A percentile compares a stretch with the other conserved stretches of the same genome.
Evolutionary conservation across 805 yeast genomes (phyloP).

Genomic region (Ogataea pignaliae): DNA sequence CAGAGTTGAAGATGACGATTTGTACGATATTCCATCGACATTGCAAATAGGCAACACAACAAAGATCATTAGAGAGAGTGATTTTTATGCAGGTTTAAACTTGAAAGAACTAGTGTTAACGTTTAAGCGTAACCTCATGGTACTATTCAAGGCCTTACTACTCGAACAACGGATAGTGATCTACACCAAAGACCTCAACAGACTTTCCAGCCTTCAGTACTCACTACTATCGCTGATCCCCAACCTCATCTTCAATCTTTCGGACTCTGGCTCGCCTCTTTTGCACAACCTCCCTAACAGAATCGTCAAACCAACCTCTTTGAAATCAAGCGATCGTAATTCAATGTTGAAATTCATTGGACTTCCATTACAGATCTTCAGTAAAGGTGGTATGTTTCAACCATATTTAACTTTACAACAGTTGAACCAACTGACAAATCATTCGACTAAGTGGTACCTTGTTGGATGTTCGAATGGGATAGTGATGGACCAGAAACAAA

Average conservation of each 20-base stretch:
- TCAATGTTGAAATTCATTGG: constrained; percentile 81
- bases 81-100: constrained; percentile 69
- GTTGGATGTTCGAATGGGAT: constrained; percentile 88
- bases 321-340: constrained; percentile 72
- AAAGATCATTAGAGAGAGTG: constrained; percentile 44
- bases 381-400: constrained; percentile 80
- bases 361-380: constrained; percentile 80
- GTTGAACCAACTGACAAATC: constrained; percentile 60
- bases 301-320: constrained; percentile 55
- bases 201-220: constrained; percentile 76
- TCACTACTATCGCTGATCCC: constrained; percentile 83
- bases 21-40: constrained; percentile 18
- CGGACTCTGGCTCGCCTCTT: constrained; percentile 77
- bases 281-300: constrained; percentile 47
- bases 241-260: constrained; percentile 63
- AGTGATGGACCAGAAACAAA: constrained; percentile 57
- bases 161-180: constrained; percentile 72
- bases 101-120: constrained; percentile 58
- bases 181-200: constrained; percentile 76
- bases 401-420: constrained; percentile 96
- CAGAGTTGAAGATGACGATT: constrained; percentile 27
- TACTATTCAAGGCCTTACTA: constrained; percentile 70
- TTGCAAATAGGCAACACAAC: constrained; percentile 9
- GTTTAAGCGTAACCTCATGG: constrained; percentile 55
- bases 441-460: constrained; percentile 57